These are phyloP conservation scores for Parasitella parasitica DNA, from an alignment of 371 early-diverging fungal species.

Conservation along the genomic window DNA sequence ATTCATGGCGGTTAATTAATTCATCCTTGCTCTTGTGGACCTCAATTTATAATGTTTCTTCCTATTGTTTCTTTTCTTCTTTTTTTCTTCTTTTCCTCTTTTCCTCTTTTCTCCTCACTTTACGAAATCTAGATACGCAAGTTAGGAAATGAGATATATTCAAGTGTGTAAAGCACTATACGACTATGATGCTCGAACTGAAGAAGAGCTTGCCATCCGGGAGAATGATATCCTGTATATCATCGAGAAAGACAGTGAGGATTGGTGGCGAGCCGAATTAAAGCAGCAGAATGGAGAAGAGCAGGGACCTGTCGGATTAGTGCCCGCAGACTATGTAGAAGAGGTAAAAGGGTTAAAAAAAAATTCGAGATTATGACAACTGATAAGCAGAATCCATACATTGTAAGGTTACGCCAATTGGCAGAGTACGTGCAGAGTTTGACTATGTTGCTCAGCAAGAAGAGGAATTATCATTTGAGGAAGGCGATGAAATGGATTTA, in stretches of 20 bases:
- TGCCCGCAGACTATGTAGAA: slow-evolving; percentile 78
- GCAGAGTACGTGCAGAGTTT: slow-evolving; percentile 69
- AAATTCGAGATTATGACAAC: background rate
- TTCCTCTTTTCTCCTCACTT: background rate
- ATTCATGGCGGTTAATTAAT: slow-evolving; percentile 6
- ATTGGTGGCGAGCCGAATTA: slow-evolving; percentile 79
- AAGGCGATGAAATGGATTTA: slow-evolving; percentile 73
- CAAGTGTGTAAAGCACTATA: slow-evolving; percentile 48
- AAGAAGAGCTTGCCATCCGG: slow-evolving; percentile 81
- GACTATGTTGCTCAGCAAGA: slow-evolving; percentile 77
- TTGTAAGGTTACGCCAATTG: slow-evolving; percentile 39
- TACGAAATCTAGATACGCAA: too few species aligned
- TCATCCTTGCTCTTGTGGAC: background rate
- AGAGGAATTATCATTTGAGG: slow-evolving; percentile 77
- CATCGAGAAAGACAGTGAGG: slow-evolving; percentile 72
- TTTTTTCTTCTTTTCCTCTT: background rate
- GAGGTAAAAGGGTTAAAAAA: slow-evolving; percentile 41
- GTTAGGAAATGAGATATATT: slow-evolving; percentile 44
- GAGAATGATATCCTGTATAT: slow-evolving; percentile 79
- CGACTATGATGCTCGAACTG: slow-evolving; percentile 82
- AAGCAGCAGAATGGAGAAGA: slow-evolving; percentile 47
- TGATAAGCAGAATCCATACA: background rate
- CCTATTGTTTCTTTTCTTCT: background rate
- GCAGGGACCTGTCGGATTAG: slow-evolving; percentile 62
- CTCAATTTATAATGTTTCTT: background rate